These are phyloP conservation scores for Xanthoconium separans DNA, from an alignment of 1,284 basidiomycete species.

Conservation along the genomic window DNA sequence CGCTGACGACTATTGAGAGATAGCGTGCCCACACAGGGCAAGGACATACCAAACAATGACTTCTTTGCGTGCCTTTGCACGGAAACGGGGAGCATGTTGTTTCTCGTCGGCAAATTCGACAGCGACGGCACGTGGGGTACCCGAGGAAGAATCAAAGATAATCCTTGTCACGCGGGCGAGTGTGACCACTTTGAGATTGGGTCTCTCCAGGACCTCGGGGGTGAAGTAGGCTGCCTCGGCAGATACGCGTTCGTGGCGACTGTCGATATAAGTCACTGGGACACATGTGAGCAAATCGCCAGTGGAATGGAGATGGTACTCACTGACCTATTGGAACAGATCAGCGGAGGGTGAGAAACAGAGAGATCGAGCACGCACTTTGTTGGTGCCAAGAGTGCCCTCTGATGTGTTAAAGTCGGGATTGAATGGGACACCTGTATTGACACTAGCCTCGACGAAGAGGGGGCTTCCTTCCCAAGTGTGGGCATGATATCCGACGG, in stretches of 20 bases:
- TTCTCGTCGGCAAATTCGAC: constrained; percentile 53
- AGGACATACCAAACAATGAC: constrained; percentile 56
- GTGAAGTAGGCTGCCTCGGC: constrained; percentile 67
- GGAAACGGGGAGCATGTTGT: constrained; percentile 31
- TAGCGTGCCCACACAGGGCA: not conserved
- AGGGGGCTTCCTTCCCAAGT: constrained; percentile 19
- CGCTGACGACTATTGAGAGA: constrained; percentile 37
- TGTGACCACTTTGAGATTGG: constrained; percentile 59
- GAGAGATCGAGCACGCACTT: constrained; percentile 10
- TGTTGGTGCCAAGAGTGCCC: constrained; percentile 33
- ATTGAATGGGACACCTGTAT: constrained; percentile 30
- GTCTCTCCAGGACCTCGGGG: constrained; percentile 54
- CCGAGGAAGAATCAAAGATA: constrained; percentile 50
- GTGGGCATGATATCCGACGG: constrained; percentile 33
- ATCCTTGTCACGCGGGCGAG: constrained; percentile 54
- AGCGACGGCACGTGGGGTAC: constrained; percentile 50
- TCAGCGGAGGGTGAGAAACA: not conserved
- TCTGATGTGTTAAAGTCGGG: constrained; percentile 33
- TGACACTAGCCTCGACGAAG: constrained; percentile 30
- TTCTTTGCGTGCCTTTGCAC: constrained; percentile 52
- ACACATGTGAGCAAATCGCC: not conserved
- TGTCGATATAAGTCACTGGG: constrained; percentile 62
- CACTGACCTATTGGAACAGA: constrained; percentile 37
- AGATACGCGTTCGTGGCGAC: constrained; percentile 51
- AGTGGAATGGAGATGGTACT: constrained; percentile 5